Base-by-base conservation (phyloP, 2,329 filamentous ascomycete genomes). In the Aureobasidium sp. region DNA sequence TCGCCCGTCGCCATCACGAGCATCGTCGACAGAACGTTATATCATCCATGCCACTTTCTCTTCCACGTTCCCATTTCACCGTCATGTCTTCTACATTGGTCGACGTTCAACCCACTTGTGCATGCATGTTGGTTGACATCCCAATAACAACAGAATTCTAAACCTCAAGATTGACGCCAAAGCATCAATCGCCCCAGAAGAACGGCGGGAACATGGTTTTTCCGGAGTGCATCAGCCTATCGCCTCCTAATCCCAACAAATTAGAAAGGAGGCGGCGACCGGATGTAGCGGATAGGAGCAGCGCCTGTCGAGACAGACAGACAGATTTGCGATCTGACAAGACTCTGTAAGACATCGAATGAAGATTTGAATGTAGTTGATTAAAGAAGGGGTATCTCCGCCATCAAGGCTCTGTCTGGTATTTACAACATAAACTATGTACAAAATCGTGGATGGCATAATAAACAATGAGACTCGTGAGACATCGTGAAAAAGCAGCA, bases 391-490 rank as follows among this genome's bases (percentile, higher is more conserved):
- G 40, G 21, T 17, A 25, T 37, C 19, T 45, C 15, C 23, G 40
- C 42, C 53, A 37, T 46, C 37, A 45, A 46, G 53, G 53, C 29
- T 42, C 8, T 17, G 4, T 17, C 19, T 43, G 51, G 29, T 57
- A 57, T 57, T 17, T 29, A 57, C 53, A 57, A 19, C 46, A 46
- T 11, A 21, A 37, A 19, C 42, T 57, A 57, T 46, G 29, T 57
- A 57, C 53, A 57, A 57, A 55, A 29, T 58, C 43, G 55, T 58
- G 55, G 17, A 38, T 17, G 55, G 43, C 35, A 49, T 58, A 40
- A 58, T 11, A 29, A 49, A 40, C n/a, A 58, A 58, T 37, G 55
- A 49, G 21, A 58, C 33, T 58, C 55, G 55, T 58, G 33, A 38
- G 27, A 58, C 55, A 58, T 58, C 55, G 23, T 58, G 27, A 45